Conservation (phyloP, 2,329 filamentous ascomycete species). For the Trichoderma koningii region DNA sequence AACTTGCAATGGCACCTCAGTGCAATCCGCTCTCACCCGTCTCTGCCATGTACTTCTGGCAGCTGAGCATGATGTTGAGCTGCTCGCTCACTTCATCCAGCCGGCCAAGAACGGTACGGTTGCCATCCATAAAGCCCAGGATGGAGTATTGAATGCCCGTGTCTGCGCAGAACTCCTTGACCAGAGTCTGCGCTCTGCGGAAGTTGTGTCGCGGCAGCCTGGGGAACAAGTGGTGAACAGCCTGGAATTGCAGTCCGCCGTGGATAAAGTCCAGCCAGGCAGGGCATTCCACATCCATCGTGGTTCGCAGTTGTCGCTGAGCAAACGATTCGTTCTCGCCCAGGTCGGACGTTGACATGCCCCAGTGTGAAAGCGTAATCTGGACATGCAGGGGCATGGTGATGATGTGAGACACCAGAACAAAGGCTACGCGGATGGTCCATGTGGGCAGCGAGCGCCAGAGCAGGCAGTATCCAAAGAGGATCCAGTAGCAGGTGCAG, state of each 20-base stretch:
- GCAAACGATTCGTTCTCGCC: conserved; percentile 84
- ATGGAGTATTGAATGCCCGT: conserved; percentile 82
- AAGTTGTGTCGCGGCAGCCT: conserved; percentile 84
- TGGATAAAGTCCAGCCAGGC: conserved; percentile 88
- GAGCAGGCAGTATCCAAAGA: conserved; percentile 81
- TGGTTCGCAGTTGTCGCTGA: conserved; percentile 87
- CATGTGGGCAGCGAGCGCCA: conserved; percentile 41
- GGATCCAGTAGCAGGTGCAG: conserved; percentile 77
- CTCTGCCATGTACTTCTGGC: conserved; percentile 49
- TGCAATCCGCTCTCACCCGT: conserved; percentile 27
- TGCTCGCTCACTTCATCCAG: conserved; percentile 69
- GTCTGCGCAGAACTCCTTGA: conserved; percentile 79
- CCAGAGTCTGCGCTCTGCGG: conserved; percentile 70
- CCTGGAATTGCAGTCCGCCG: conserved; percentile 86
- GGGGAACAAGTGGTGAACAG: conserved; percentile 82
- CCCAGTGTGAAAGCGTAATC: conserved; percentile 89
- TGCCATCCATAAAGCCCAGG: conserved; percentile 82
- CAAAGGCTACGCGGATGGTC: conserved; percentile 70
- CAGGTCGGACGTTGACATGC: conserved; percentile 87
- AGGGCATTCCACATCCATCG: conserved; percentile 90
- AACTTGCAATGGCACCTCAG: background rate
- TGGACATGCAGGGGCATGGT: conserved; percentile 84
- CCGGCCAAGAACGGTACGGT: conserved; percentile 74
- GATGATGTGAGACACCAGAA: conserved; percentile 78
- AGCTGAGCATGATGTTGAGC: conserved; percentile 79